Conservation (phyloP, 2,329 filamentous ascomycete genomes). For the Colletotrichum horii region DNA sequence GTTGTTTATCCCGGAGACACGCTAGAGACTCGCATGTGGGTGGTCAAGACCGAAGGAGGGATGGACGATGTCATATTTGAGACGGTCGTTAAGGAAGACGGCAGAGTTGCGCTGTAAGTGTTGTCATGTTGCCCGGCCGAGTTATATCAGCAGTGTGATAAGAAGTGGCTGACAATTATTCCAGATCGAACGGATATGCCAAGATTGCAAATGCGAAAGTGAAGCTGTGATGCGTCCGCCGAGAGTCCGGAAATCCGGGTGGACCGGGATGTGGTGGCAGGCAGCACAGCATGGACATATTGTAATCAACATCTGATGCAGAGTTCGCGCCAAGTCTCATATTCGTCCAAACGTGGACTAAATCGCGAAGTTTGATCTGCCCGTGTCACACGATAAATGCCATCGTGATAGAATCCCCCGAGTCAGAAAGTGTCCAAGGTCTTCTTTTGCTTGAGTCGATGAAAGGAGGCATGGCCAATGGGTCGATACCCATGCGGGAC, state of each 20-base stretch:
- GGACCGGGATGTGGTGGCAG: not conserved
- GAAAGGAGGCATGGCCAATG: not conserved
- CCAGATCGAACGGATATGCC: conserved; percentile 35
- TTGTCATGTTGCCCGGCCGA: not conserved
- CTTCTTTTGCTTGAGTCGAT: not conserved
- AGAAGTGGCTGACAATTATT: conserved; percentile 17
- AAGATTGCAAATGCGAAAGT: conserved; percentile 30
- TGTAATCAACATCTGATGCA: not conserved
- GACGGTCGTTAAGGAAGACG: conserved; percentile 42
- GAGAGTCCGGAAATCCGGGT: not conserved
- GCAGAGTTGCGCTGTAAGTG: conserved; percentile 37
- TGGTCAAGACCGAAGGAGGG: conserved; percentile 34
- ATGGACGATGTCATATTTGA: conserved; percentile 42
- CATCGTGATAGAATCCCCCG: not conserved
- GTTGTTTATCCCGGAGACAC: conserved; percentile 52
- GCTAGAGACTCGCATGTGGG: conserved; percentile 48
- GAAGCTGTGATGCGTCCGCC: conserved; percentile 27
- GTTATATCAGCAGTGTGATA: conserved; percentile 19
- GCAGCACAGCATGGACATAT: not conserved
- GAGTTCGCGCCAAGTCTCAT: not conserved
- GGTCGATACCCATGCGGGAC: not conserved
- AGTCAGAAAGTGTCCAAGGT: not conserved
- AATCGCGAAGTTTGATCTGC: not conserved
- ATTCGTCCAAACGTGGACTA: not conserved
- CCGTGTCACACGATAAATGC: not conserved